These are phyloP conservation scores for Cymodocea nodosa DNA, from an alignment of 116 monocot species.

Conservation along the genomic window DNA sequence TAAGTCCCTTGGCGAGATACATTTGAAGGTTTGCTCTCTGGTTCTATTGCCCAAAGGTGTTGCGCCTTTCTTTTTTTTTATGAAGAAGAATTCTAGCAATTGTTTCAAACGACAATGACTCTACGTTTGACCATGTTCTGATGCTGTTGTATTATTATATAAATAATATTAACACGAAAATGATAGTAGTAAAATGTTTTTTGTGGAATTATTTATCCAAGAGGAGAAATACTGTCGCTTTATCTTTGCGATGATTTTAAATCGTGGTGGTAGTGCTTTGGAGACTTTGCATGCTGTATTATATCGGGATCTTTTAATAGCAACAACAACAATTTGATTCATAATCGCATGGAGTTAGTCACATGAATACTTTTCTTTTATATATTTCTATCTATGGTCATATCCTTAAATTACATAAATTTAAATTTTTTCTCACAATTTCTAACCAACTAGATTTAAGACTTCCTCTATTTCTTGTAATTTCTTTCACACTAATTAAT, in stretches of 20 bases:
- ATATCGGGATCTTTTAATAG: neutral
- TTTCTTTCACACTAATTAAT: no score
- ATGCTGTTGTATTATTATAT: neutral
- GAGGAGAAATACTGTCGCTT: neutral
- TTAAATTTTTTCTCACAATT: no score
- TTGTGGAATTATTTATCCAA: neutral
- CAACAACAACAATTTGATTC: neutral
- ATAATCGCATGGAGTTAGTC: neutral
- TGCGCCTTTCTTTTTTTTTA: neutral
- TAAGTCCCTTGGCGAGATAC: slow-evolving; percentile 89
- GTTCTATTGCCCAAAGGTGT: no score
- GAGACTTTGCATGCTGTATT: neutral
- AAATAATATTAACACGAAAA: neutral
- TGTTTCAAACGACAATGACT: neutral
- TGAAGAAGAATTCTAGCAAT: no score
- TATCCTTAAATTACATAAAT: no score
- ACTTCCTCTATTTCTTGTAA: no score
- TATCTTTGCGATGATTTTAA: neutral
- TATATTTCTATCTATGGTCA: no score
- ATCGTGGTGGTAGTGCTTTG: neutral
- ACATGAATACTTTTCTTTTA: no score
- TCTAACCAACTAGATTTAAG: no score
- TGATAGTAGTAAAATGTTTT: neutral
- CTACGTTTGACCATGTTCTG: neutral
- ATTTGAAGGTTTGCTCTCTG: slow-evolving; percentile 58